These are phyloP conservation scores for Aspergillus thermomutatus DNA, from an alignment of 2,329 filamentous ascomycete species.

Conservation along the genomic window DNA sequence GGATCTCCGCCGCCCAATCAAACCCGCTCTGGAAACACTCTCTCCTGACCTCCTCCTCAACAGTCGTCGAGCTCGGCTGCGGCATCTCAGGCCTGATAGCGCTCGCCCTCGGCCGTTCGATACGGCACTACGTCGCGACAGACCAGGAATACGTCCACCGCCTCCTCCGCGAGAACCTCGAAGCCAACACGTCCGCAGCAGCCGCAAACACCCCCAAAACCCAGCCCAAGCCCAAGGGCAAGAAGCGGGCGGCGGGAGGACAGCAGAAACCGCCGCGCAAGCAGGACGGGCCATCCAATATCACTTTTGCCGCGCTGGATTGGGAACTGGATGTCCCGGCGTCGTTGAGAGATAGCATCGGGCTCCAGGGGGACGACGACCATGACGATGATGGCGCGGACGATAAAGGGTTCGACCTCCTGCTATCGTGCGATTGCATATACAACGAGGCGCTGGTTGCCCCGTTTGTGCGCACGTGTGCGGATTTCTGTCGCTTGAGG, in stretches of 20 bases:
- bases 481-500: constrained; percentile 66
- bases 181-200: constrained; percentile 33
- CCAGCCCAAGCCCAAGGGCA: constrained; percentile 1
- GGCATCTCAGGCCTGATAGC: constrained; percentile 81
- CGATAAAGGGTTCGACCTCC: constrained; percentile 59
- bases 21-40: constrained; percentile 61
- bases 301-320: constrained; percentile 65
- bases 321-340: constrained; percentile 65
- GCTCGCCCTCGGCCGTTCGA: constrained; percentile 59
- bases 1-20: constrained; percentile 57
- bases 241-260: constrained; percentile 8
- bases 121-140: constrained; percentile 70
- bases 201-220: not conserved
- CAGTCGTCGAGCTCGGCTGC: constrained; percentile 79
- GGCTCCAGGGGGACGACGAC: not conserved
- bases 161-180: constrained; percentile 72
- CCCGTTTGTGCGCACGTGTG: constrained; percentile 79
- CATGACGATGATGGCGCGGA: constrained; percentile 20
- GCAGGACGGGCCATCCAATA: constrained; percentile 29
- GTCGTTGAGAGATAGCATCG: constrained; percentile 35
- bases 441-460: constrained; percentile 86
- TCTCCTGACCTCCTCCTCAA: constrained; percentile 54
- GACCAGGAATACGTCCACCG: constrained; percentile 84
- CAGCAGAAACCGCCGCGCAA: constrained; percentile 1
- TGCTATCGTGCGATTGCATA: constrained; percentile 89